Base-by-base conservation (phyloP, 345 rosid genomes). In the Raphanus raphanistrum region DNA sequence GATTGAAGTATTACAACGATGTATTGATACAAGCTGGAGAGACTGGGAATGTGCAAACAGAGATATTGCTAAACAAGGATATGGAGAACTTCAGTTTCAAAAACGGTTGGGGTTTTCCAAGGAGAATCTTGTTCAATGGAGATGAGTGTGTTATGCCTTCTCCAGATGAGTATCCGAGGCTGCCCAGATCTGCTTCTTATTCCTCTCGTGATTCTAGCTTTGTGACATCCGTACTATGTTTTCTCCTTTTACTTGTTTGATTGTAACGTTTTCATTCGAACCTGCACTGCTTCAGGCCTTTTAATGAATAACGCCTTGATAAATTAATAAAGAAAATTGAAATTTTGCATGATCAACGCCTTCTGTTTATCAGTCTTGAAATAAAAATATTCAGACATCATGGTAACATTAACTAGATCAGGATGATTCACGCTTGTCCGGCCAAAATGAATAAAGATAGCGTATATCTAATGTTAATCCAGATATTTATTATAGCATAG, bases 141-240 rank as follows among this genome's bases (percentile, higher is more conserved):
- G 97, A 92, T 82, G 92, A 90, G 64, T 94, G 98, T 72, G 95
- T 92, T 3, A 90, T 94, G 97, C 97, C 98, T 5, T 83, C 80
- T 27, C 96, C 94, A 0, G 97, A 89, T 70, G 82, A 86, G 11
- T 94, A 84, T 65, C 97, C 97, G 0, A 80, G 76, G 61, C 86
- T 92, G 2, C 98, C 98, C 4, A 87, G 78, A 8, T 28, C 32
- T 74, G 87, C 12, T 59, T 26, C 32, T 57, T 57, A 4, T 31
- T 57, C 64, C 31, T 74, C 29, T 31, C 52, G 60, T 13, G 27
- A 25, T 38, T 5, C 60, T 28, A 75, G 70, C 43, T 11, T 72
- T 77, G 33, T 57, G 66, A 25, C 45, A 0, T 4, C 73, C 13
- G 5, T 83, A 8, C 54, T 72, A 54, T 62, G 79, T 41, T 64